Percentiles rank a stretch among this genome's conserved stretches.
These are phyloP conservation scores for Platismatia glauca DNA, from an alignment of 495 filamentous ascomycete species.

Conservation along the genomic window DNA sequence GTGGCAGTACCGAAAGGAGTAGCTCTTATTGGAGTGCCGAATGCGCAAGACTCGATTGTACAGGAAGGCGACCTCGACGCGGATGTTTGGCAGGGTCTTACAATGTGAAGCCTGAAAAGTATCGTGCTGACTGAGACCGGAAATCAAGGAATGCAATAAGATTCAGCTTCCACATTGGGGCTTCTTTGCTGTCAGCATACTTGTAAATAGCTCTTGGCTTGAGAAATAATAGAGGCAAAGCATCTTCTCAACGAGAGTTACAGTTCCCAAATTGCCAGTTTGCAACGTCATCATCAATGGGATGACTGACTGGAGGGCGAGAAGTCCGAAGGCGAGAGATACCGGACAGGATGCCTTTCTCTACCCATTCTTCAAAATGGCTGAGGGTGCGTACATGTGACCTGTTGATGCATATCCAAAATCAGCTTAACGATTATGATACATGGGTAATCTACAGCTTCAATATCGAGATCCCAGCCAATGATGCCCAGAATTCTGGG, in stretches of 20 bases:
- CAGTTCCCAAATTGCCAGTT: not conserved
- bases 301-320: not conserved
- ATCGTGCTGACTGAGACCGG: not conserved
- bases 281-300: not conserved
- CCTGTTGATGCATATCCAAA: not conserved
- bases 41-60: constrained; percentile 50
- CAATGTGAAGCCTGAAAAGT: not conserved
- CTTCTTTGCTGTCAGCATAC: not conserved
- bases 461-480: not conserved
- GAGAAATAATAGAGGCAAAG: not conserved
- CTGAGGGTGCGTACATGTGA: not conserved
- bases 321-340: not conserved
- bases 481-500: constrained; percentile 16
- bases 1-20: constrained; percentile 62
- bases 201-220: not conserved
- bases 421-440: not conserved
- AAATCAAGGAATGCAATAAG: not conserved
- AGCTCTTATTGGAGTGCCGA: constrained; percentile 69
- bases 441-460: not conserved
- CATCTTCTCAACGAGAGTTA: not conserved
- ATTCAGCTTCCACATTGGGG: not conserved
- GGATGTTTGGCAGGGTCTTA: constrained; percentile 2
- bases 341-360: not conserved
- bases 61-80: constrained; percentile 37
- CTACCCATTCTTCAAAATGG: not conserved